Evolutionary conservation across 306 rosid genomes (phyloP).

Genomic region (Quercus bicolor): DNA sequence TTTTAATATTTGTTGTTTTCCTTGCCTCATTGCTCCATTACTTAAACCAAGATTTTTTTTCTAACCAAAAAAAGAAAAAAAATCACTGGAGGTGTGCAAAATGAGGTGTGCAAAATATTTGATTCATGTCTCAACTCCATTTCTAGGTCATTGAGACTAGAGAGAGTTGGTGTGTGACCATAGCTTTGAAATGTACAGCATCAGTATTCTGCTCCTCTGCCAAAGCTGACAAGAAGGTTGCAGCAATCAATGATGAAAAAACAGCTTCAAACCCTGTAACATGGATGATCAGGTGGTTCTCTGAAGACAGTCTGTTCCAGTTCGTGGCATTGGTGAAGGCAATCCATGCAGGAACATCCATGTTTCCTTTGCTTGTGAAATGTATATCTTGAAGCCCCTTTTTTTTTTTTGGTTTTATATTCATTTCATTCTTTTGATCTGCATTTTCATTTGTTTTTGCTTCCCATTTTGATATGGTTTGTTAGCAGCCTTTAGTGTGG

Average conservation of each 20-base stretch:
- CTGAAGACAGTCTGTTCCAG: conserved; percentile 51
- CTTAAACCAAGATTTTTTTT: neutral
- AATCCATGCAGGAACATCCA: conserved; percentile 47
- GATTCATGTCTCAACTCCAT: neutral
- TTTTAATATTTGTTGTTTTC: neutral
- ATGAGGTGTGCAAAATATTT: neutral
- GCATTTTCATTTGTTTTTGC: conserved; percentile 7
- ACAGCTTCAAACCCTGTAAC: conserved; percentile 26
- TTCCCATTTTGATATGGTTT: neutral
- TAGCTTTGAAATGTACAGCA: conserved; percentile 41
- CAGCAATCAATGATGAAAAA: conserved; percentile 28
- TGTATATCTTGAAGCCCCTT: conserved; percentile 36
- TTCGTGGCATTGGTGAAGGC: conserved; percentile 77
- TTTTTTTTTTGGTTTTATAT: conserved; percentile 34
- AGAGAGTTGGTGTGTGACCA: conserved; percentile 44
- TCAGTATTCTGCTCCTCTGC: conserved; percentile 32
- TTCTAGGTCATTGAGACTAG: conserved; percentile 61
- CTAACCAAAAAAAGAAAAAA: no score
- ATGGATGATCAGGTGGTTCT: conserved; percentile 77
- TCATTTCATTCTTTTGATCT: conserved; percentile 67
- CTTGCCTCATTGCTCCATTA: neutral
- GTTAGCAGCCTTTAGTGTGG: conserved; percentile 25
- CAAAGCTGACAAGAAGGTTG: conserved; percentile 20
- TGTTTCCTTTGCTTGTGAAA: conserved; percentile 52
- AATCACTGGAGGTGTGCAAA: neutral